Evolutionary conservation across 306 rosid species (phyloP).

Genomic region (Cercis canadensis): DNA sequence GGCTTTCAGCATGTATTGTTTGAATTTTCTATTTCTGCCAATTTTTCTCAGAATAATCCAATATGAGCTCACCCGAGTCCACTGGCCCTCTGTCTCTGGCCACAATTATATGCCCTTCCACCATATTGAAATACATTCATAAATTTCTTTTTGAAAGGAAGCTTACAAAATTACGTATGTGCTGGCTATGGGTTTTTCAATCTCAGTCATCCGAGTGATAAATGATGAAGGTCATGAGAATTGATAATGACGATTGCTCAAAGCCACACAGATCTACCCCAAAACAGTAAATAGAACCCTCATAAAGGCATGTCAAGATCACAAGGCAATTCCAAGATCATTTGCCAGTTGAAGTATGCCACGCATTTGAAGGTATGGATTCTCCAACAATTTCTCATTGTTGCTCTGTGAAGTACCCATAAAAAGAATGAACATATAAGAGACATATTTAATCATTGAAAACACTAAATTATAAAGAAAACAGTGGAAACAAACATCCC

Average conservation of each 20-base stretch:
- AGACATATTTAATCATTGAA: constrained; percentile 14
- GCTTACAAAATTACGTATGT: constrained; percentile 31
- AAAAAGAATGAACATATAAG: constrained; percentile 34
- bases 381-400: constrained; percentile 96
- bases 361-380: constrained; percentile 99
- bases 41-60: constrained; percentile 40
- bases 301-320: constrained; percentile 46
- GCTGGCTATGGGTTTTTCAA: constrained; percentile 41
- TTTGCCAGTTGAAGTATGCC: constrained; percentile 96
- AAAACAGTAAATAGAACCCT: constrained; percentile 43
- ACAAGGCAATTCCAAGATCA: constrained; percentile 84
- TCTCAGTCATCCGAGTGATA: constrained; percentile 30
- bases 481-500: constrained; percentile 31
- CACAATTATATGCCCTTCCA: constrained; percentile 35
- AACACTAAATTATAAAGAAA: constrained; percentile 26
- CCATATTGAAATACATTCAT: constrained; percentile 44
- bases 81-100: constrained; percentile 43
- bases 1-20: not conserved
- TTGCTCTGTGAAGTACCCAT: constrained; percentile 71
- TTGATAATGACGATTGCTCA: constrained; percentile 35
- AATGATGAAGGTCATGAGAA: constrained; percentile 40
- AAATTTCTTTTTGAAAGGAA: constrained; percentile 46
- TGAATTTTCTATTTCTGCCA: constrained; percentile 17
- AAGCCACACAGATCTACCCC: constrained; percentile 43
- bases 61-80: constrained; percentile 35